Base-by-base conservation (phyloP, 345 rosid species). In the Cardamine chenopodiifolia region DNA sequence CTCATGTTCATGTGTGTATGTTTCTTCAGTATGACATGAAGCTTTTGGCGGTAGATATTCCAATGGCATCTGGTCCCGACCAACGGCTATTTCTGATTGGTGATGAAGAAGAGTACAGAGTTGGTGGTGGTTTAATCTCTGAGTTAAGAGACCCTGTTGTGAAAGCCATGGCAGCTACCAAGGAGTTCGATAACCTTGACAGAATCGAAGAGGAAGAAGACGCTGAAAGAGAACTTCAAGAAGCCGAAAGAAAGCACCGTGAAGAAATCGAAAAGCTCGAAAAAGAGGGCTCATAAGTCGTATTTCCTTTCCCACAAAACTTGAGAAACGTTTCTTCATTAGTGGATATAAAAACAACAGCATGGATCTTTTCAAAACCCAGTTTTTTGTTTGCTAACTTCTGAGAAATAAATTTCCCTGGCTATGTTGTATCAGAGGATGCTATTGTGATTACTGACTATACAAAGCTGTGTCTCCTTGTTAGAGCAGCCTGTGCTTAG, bases 161-260 rank as follows among this genome's bases (percentile, higher is more conserved):
- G 74, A 94, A 83, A 81, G 97, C 97, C 77, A 87, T 91, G 97
- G 89, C 96, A 12, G 97, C 97, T 60, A 82, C 84, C 18, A 87
- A 90, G 81, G 98, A 91, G 73, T 94, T 94, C 17, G 98, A 94
- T 35, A 84, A 83, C 68, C 95, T 91, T 64, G 97, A 94, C 22
- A 39, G 54, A 75, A 67, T 75, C 14, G 73, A 75, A 60, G 73
- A 67, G 67, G 73, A 75, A 67, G 89, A 75, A 74, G 78, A 74
- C 8, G 73, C 67, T 47, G 86, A 89, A 69, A 84, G 78, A 75
- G 90, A 91, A 77, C 87, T 84, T 79, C 54, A 77, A 81, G 97
- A 75, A 75, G 79, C 79, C 5, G 73, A 75, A 75, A 59, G 73
- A 75, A 75, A 75, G 7, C 73, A 67, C 11, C 68, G 79, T 49